Evolutionary conservation across 2,329 filamentous ascomycete genomes (phyloP), one percentile per base, ranked within the genome.

Genomic region (Colletotrichum liriopes): DNA sequence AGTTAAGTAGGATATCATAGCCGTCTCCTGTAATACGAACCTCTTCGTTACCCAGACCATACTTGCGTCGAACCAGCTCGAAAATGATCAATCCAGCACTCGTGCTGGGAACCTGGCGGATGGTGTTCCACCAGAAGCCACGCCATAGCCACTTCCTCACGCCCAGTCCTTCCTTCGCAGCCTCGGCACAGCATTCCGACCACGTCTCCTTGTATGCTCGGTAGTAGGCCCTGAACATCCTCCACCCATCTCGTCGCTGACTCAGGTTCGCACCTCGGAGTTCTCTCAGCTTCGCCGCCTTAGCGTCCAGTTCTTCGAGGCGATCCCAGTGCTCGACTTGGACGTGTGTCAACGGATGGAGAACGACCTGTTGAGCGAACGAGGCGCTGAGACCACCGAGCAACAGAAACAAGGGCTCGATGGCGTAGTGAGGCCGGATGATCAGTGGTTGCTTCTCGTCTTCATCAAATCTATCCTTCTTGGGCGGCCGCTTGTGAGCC

Each of bases 71-170:
- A 47, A 94, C 90, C 55, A 95, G 79, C 82, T 95, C 93, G 79
- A 95, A 95, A 26, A 94, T 93, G 75, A 95, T 93, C 71, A 95
- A 79, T 0, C 93, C 93, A 0, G 93, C 93, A 72, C 91, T 93
- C 2, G 93, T 95, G 78, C 92, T 93, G 0, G 93, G 93, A 2
- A 94, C 92, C 81, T 94, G 93, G 6, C 92, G 85, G 64, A 94
- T 87, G 0, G 93, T 93, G 65, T 88, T 91, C 88, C 89, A 89
- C 86, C 92, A 90, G 79, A 95, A 94, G 16, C 91, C 92, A 6
- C 89, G 85, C 78, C 93, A 95, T 7, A 95, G 81, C 88, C 92
- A 95, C 18, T 83, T 85, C 29, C 86, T 79, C 79, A 92, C 85
- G 0, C 88, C 87, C 20, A 88, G 85, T 0, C 89, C 87, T 64